Evolutionary conservation across 257 asterid species (phyloP).

Genomic region (Plantago ovata): DNA sequence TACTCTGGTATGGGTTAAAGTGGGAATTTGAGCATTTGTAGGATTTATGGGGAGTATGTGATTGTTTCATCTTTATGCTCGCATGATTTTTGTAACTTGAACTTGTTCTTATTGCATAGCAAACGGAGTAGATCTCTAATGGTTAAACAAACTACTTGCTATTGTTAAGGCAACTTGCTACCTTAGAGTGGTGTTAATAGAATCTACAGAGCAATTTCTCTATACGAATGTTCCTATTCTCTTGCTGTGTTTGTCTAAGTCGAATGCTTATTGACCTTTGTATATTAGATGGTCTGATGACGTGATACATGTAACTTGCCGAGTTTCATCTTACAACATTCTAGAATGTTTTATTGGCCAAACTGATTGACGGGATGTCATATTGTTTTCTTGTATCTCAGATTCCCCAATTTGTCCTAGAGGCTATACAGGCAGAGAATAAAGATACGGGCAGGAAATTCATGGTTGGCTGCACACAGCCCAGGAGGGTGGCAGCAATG

Average conservation of each 20-base stretch:
- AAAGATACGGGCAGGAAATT: slow-evolving; percentile 69
- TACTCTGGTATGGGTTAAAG: no score
- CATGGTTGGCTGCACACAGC: slow-evolving; percentile 98
- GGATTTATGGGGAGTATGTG: no score
- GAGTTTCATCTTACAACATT: background rate
- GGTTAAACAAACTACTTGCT: no score
- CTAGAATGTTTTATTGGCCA: background rate
- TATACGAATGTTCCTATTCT: background rate
- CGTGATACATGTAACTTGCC: no score
- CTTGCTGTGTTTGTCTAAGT: background rate
- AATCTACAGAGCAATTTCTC: background rate
- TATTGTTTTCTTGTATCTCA: slow-evolving; percentile 22
- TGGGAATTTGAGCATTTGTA: no score
- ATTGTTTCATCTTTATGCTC: no score
- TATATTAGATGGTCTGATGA: no score
- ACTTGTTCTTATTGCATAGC: no score
- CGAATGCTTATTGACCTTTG: background rate
- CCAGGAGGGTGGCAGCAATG: slow-evolving; percentile 98
- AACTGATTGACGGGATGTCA: no score
- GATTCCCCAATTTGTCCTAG: slow-evolving; percentile 97
- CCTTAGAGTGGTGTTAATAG: background rate
- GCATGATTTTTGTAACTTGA: no score
- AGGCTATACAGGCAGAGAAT: slow-evolving; percentile 63
- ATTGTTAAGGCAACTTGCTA: no score
- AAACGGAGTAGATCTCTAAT: no score